Conservation (phyloP, 768 basidiomycete genomes). For the Cystobasidium onofrii region DNA sequence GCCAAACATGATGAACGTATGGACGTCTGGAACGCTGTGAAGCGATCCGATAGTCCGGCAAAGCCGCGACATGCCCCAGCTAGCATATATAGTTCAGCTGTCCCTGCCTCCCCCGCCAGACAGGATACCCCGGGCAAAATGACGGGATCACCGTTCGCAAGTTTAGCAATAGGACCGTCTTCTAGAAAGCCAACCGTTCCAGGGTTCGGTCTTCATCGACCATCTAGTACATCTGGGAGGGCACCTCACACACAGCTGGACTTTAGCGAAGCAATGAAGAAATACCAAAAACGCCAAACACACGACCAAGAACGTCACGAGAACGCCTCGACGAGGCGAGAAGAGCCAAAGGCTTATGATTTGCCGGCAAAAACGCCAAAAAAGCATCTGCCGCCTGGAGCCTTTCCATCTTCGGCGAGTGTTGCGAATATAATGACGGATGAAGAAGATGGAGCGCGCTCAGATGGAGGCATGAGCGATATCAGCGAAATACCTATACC, state of each 20-base stretch:
- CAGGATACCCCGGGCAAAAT: neutral
- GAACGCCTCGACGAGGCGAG: neutral
- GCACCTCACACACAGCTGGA: neutral
- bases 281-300: neutral
- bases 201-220: neutral
- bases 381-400: slow-evolving; percentile 20
- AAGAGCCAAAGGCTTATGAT: slow-evolving; percentile 5
- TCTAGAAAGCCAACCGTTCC: neutral
- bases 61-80: neutral
- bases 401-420: slow-evolving; percentile 16
- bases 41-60: neutral
- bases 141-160: neutral
- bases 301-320: neutral
- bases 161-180: neutral
- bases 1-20: neutral
- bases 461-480: neutral
- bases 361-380: neutral
- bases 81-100: neutral
- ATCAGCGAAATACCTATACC: neutral
- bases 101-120: neutral
- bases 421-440: neutral
- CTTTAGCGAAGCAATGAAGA: neutral
- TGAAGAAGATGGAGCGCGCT: neutral
- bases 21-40: neutral
- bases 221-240: neutral